A percentile compares a stretch with the other conserved stretches of the same genome.
phyloP scores from a whole-genome alignment of 257 asterid species.

The Primulina eburnea region DNA sequence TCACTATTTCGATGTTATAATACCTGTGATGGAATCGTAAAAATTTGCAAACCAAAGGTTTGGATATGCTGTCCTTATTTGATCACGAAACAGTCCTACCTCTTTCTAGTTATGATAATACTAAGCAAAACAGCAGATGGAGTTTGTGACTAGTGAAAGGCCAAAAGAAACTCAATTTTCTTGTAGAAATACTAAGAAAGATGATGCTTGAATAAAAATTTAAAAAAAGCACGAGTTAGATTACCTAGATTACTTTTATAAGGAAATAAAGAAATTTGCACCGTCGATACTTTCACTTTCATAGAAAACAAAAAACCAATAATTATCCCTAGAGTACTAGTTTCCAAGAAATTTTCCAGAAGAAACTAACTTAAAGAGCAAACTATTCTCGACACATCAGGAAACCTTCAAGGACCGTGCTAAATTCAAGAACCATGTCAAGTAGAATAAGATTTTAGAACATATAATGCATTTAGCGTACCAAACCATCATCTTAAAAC shows the following conservation, averaged over 20 bases:
- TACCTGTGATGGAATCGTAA: too few relatives aligned
- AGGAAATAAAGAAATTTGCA: too few relatives aligned
- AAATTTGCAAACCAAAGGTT: too few relatives aligned
- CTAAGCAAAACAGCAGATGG: neutral
- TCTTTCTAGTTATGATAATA: neutral
- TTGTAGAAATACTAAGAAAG: neutral
- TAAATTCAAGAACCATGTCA: slow-evolving; percentile 8
- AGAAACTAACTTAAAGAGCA: neutral
- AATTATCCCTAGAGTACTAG: neutral
- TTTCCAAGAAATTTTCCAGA: neutral
- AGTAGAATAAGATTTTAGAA: slow-evolving; percentile 3
- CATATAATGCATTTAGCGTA: slow-evolving; percentile 2
- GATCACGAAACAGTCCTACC: neutral
- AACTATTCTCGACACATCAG: slow-evolving; percentile 5
- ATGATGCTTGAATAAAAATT: neutral
- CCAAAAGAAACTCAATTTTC: neutral
- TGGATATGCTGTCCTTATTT: too few relatives aligned
- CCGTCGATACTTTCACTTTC: neutral
- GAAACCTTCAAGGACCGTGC: slow-evolving; percentile 16
- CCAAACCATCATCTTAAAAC: neutral
- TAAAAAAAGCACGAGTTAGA: neutral
- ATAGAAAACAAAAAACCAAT: too few relatives aligned
- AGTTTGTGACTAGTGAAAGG: neutral
- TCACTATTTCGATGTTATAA: too few relatives aligned
- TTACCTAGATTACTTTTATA: neutral